Evolutionary conservation across 768 basidiomycete genomes (phyloP), one percentile per base, ranked within the genome.

Genomic region (Lentinula lateritia): DNA sequence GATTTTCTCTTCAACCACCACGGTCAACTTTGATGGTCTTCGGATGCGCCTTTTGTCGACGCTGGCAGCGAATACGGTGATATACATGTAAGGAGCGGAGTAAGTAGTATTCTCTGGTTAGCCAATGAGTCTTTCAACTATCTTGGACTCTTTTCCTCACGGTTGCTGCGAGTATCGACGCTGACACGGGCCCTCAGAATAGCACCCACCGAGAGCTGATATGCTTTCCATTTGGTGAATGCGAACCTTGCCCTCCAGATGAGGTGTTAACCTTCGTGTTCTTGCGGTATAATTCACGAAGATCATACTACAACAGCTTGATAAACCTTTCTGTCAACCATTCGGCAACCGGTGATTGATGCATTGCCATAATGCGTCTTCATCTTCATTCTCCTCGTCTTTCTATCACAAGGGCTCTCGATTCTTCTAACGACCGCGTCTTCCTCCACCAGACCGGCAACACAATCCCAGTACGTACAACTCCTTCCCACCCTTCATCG

Each of bases 291-390:
- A 39, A 64, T 36, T 16, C 35, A 32, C 61, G 43, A 28, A 3
- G 52, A 46, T 36, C 38, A 57, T 15, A 32, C 53, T 35, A n/a
- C 59, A 39, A 9, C 64, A 95, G 93, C 77, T 92, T 36, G 77
- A 87, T 67, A 85, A 95, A 76, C 94, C 95, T 2, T 96, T 90
- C 73, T 98, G 95, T 74, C 87, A 92, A 69, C 94, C 95, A n/a
- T 96, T 94, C 70, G 95, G 95, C 57, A 95, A 95, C 74, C 86
- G 95, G 23, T 86, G 91, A 18, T 81, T 94, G 41, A 81, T 95
- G 78, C 95, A 95, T 70, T 98, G 95, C 63, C 69, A 83, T 38
- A 82, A 80, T 56, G 50, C 65, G 43, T 62, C 71, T 50, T 48
- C 65, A 66, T 71, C 53, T 74, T 68, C 66, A 67, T 70, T 43